These are phyloP conservation scores for Tricholoma bakamatsutake DNA, from an alignment of 768 basidiomycete species.

Conservation along the genomic window DNA sequence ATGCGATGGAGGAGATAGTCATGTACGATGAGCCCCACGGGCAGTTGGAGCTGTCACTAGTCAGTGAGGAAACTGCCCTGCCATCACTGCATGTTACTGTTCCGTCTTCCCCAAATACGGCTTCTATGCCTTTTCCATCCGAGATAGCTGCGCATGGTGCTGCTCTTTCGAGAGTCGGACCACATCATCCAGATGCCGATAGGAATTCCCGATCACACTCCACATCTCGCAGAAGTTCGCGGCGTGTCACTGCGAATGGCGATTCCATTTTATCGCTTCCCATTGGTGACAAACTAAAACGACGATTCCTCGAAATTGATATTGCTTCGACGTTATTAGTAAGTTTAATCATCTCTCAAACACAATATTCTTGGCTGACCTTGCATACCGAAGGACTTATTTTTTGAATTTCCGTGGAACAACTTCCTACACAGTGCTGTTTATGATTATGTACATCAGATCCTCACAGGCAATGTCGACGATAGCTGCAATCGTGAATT, in stretches of 20 bases:
- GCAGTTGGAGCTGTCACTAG: slow-evolving; percentile 25
- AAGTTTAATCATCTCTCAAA: slow-evolving; percentile 26
- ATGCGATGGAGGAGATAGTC: slow-evolving; percentile 77
- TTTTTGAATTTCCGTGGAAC: slow-evolving; percentile 96
- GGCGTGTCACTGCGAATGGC: slow-evolving; percentile 35
- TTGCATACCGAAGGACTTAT: slow-evolving; percentile 60
- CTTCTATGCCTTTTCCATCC: slow-evolving; percentile 23
- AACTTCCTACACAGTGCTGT: slow-evolving; percentile 96
- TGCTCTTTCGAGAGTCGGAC: slow-evolving; percentile 18
- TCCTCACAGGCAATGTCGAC: slow-evolving; percentile 84
- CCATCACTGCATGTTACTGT: slow-evolving; percentile 27
- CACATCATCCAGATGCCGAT: slow-evolving; percentile 11
- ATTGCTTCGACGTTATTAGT: slow-evolving; percentile 77
- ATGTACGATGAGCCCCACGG: slow-evolving; percentile 58
- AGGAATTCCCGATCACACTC: slow-evolving; percentile 17
- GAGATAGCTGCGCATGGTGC: slow-evolving; percentile 22
- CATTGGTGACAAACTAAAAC: slow-evolving; percentile 78
- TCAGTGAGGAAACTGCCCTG: slow-evolving; percentile 24
- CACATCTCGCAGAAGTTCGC: slow-evolving; percentile 49
- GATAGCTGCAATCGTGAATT: slow-evolving; percentile 82
- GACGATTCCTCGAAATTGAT: slow-evolving; percentile 65
- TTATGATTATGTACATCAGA: slow-evolving; percentile 93
- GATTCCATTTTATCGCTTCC: slow-evolving; percentile 36
- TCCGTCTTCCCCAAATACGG: slow-evolving; percentile 24
- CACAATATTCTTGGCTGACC: background rate